Percentiles rank a stretch among this genome's conserved stretches.
These are phyloP conservation scores for Ganoderma boninense DNA, from an alignment of 1,284 basidiomycete genomes.

Conservation along the genomic window DNA sequence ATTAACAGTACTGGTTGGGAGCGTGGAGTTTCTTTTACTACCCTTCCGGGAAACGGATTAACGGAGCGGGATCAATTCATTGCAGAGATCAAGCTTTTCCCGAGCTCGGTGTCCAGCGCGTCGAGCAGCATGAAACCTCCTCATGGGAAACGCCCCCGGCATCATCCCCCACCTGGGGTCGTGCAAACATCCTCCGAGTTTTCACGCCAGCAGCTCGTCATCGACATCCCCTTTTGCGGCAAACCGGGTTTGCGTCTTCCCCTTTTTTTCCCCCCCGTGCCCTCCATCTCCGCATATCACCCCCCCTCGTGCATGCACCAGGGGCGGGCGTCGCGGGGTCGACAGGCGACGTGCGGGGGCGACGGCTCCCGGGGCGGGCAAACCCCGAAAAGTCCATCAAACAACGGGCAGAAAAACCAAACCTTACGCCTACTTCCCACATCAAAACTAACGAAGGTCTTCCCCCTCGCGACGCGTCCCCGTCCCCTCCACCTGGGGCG, in stretches of 20 bases:
- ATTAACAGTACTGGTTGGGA: constrained; percentile 77
- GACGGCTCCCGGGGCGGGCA: constrained; percentile 40
- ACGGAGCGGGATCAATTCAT: not conserved
- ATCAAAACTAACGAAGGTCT: constrained; percentile 56
- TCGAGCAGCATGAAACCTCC: constrained; percentile 54
- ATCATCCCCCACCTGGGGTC: constrained; percentile 55
- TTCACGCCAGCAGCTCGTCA: constrained; percentile 62
- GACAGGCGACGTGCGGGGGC: constrained; percentile 51
- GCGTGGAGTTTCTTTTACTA: constrained; percentile 46
- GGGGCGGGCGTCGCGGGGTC: constrained; percentile 55
- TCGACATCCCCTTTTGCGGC: constrained; percentile 68
- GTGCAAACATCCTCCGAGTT: constrained; percentile 57
- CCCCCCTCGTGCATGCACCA: constrained; percentile 28
- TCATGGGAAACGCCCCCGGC: constrained; percentile 70
- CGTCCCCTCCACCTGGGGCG: constrained; percentile 25
- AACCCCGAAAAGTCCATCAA: constrained; percentile 62
- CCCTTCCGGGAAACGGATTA: not conserved
- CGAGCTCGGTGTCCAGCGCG: constrained; percentile 33
- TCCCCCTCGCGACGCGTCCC: constrained; percentile 40
- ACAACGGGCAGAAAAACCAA: constrained; percentile 56
- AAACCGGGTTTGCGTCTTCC: constrained; percentile 51
- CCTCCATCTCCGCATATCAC: too few species aligned
- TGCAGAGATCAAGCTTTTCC: constrained; percentile 51
- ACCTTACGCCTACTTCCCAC: constrained; percentile 61
- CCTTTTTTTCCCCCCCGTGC: constrained; percentile 11